A percentile compares a stretch with the other conserved stretches of the same genome.
phyloP scores from a whole-genome alignment of 1,139 yeast genomes.

The Diutina pseudorugosa region DNA sequence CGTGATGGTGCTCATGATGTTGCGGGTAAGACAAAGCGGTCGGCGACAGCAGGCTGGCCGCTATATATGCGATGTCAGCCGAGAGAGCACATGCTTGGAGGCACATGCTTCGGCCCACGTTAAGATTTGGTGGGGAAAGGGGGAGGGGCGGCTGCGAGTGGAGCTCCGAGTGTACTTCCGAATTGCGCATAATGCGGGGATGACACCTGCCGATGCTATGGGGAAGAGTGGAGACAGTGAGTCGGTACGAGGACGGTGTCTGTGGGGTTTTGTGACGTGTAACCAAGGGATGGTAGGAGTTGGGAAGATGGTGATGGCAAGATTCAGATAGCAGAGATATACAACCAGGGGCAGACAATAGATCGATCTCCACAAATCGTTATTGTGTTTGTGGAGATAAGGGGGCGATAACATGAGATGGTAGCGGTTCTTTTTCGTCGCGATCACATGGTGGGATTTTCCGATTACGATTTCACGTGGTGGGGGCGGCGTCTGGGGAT shows the following conservation, averaged over 20 bases:
- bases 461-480: background rate
- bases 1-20: conserved; percentile 15
- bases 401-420: background rate
- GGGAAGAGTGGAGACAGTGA: no score
- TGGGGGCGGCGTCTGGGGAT: background rate
- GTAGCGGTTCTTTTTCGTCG: background rate
- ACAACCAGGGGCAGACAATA: no score
- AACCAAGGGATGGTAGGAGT: no score
- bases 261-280: background rate
- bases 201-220: background rate
- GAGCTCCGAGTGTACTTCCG: background rate
- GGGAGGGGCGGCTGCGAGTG: background rate
- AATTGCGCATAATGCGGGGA: background rate
- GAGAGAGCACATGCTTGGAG: background rate
- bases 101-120: background rate
- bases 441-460: background rate
- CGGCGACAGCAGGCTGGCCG: background rate
- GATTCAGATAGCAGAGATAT: no score
- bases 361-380: no score
- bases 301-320: no score
- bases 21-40: background rate
- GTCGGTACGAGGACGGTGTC: no score
- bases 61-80: background rate
- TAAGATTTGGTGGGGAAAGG: background rate
- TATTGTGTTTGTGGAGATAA: no score